Conservation (phyloP, 2,329 filamentous ascomycete species). For the Fusarium palustre region DNA sequence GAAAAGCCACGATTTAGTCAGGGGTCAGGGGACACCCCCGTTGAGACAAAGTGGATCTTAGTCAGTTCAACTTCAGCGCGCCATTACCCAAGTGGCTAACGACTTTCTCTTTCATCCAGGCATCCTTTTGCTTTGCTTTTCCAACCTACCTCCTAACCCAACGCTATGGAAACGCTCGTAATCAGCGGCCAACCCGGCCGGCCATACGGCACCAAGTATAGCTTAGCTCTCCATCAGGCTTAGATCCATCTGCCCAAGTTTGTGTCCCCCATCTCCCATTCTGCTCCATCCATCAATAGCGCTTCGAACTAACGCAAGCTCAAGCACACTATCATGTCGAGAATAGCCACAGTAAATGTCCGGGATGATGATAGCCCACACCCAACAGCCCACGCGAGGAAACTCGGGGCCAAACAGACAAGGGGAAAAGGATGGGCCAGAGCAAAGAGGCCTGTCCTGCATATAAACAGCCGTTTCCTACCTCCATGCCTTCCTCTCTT, state of each 20-base stretch:
- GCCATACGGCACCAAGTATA: constrained; percentile 27
- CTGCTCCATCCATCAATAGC: constrained; percentile 29
- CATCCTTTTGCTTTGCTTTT: constrained; percentile 6
- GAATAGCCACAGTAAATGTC: constrained; percentile 1
- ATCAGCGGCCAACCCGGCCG: constrained; percentile 28
- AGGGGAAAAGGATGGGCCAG: constrained; percentile 15
- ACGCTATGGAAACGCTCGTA: constrained; percentile 4
- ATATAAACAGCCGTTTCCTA: constrained; percentile 42
- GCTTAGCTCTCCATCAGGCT: constrained; percentile 14
- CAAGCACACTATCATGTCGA: constrained; percentile 33
- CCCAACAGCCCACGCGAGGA: constrained; percentile 18
- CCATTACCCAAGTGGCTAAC: constrained; percentile 22
- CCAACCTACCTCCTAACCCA: neutral
- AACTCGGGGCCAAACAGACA: neutral
- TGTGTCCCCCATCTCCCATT: constrained; percentile 2
- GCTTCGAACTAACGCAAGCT: constrained; percentile 30
- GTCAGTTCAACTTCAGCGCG: neutral
- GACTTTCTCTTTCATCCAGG: constrained; percentile 21
- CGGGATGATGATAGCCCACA: constrained; percentile 10
- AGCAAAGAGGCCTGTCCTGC: constrained; percentile 18
- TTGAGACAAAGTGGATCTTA: neutral
- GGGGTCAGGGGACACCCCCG: constrained; percentile 21
- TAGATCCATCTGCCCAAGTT: constrained; percentile 21
- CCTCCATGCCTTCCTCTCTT: constrained; percentile 10
- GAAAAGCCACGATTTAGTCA: constrained; percentile 14